Conservation (phyloP, 1,284 basidiomycete species). For the Fistulina hepatica region DNA sequence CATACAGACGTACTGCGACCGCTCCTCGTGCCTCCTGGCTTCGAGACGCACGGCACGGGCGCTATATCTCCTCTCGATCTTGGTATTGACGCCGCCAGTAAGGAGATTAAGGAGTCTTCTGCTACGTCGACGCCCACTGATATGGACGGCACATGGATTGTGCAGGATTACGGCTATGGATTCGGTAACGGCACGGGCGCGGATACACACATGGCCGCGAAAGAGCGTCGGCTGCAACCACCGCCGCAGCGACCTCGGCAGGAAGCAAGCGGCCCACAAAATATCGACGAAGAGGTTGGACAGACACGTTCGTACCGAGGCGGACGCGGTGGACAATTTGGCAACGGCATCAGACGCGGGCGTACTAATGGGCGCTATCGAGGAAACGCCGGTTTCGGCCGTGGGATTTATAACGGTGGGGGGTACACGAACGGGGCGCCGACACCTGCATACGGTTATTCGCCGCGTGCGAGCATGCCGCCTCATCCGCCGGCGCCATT, state of each 20-base stretch:
- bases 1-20: background rate
- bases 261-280: slow-evolving; percentile 4
- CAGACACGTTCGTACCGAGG: slow-evolving; percentile 11
- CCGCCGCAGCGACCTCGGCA: background rate
- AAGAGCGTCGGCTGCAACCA: slow-evolving; percentile 10
- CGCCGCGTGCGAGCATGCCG: slow-evolving; percentile 18
- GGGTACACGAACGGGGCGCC: background rate
- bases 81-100: background rate
- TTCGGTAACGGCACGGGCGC: slow-evolving; percentile 36
- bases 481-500: slow-evolving; percentile 23
- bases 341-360: background rate
- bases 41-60: background rate
- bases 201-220: slow-evolving; percentile 20
- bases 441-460: slow-evolving; percentile 10
- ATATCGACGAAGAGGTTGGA: slow-evolving; percentile 9
- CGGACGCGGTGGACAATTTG: background rate
- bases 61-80: background rate
- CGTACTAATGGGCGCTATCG: background rate
- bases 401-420: background rate
- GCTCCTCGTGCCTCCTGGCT: too few species aligned
- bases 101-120: background rate
- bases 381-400: background rate
- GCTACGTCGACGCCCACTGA: background rate
- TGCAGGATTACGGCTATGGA: slow-evolving; percentile 51
- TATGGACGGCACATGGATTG: slow-evolving; percentile 33